Evolutionary conservation across 73 alveolate species (phyloP).

Genomic region (Blepharisma japonicum): DNA sequence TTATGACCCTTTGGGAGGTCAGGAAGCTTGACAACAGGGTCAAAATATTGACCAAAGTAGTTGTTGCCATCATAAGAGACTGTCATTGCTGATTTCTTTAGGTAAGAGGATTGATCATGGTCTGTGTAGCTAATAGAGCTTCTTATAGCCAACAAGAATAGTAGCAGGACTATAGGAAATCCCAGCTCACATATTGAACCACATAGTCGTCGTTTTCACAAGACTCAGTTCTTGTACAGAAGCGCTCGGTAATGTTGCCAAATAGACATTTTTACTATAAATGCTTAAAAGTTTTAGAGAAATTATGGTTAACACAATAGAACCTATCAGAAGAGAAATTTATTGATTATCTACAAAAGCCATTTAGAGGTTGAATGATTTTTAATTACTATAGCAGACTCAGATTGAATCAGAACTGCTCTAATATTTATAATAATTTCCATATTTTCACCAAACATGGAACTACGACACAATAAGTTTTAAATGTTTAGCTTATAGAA

Average conservation of each 20-base stretch:
- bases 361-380: too few relatives aligned
- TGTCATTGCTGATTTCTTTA: neutral
- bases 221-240: constrained; percentile 66
- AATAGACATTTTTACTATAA: neutral
- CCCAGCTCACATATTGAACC: constrained; percentile 63
- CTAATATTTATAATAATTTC: too few relatives aligned
- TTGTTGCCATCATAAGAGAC: neutral
- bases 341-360: too few relatives aligned
- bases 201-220: constrained; percentile 53
- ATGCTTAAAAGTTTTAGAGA: too few relatives aligned
- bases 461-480: too few relatives aligned
- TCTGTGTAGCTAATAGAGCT: neutral
- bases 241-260: constrained; percentile 57
- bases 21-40: neutral
- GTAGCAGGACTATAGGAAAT: constrained; percentile 58
- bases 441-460: too few relatives aligned
- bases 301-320: too few relatives aligned
- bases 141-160: neutral
- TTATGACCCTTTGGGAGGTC: neutral
- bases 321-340: too few relatives aligned
- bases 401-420: too few relatives aligned
- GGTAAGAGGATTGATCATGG: neutral
- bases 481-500: too few relatives aligned
- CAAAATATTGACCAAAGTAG: neutral
- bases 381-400: too few relatives aligned